These are phyloP conservation scores for Acacia melanoxylon DNA, from an alignment of 306 rosid genomes.

Conservation along the genomic window DNA sequence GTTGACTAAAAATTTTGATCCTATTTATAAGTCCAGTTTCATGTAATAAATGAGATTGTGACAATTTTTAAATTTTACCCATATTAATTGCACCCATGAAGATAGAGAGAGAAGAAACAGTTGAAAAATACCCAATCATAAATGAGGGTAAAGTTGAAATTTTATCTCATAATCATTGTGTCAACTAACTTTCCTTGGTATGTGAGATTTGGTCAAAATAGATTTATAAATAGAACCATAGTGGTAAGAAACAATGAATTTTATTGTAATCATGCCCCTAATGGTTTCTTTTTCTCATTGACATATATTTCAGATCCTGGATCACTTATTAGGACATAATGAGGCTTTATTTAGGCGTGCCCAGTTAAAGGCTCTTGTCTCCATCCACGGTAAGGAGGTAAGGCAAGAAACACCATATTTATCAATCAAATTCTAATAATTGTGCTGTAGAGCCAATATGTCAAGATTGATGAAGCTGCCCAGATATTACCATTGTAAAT, in stretches of 20 bases:
- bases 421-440: neutral
- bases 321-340: conserved; percentile 78
- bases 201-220: too few relatives aligned
- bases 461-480: conserved; percentile 22
- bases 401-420: neutral
- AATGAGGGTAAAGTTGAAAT: too few relatives aligned
- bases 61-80: too few relatives aligned
- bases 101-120: too few relatives aligned
- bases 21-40: too few relatives aligned
- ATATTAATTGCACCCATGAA: too few relatives aligned
- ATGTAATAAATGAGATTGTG: too few relatives aligned
- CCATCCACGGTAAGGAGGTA: conserved; percentile 94
- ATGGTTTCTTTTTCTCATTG: conserved; percentile 21
- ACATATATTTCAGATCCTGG: conserved; percentile 66
- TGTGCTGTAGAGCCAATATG: conserved; percentile 7
- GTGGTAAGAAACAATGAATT: neutral
- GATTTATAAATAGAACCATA: too few relatives aligned
- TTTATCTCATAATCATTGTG: too few relatives aligned
- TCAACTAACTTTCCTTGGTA: too few relatives aligned
- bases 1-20: too few relatives aligned
- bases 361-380: conserved; percentile 92
- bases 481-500: neutral
- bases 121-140: too few relatives aligned
- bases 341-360: conserved; percentile 96
- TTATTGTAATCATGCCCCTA: conserved; percentile 15